Evolutionary conservation across 2,329 filamentous ascomycete species (phyloP).

Genomic region (Gaeumannomyces tritici): DNA sequence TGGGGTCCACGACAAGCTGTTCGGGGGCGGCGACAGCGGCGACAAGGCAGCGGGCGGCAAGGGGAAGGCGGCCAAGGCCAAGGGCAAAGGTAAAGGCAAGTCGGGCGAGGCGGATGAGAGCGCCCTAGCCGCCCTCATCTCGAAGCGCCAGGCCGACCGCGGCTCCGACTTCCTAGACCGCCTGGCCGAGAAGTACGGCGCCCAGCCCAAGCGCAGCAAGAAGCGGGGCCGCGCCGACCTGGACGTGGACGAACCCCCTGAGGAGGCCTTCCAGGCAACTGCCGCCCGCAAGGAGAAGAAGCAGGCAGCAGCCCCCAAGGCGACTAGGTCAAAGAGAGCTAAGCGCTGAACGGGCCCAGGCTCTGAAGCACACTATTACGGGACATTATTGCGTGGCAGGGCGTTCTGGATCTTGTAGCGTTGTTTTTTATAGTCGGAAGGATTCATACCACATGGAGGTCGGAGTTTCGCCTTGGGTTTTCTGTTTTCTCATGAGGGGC

Average conservation of each 20-base stretch:
- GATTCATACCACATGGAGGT: background rate
- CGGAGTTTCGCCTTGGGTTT: background rate
- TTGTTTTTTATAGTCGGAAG: background rate
- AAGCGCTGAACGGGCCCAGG: background rate
- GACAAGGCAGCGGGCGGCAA: slow-evolving; percentile 11
- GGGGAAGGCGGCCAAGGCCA: background rate
- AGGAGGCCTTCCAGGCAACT: slow-evolving; percentile 51
- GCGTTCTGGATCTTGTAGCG: background rate
- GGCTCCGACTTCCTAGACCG: slow-evolving; percentile 56
- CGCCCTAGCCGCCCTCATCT: slow-evolving; percentile 64
- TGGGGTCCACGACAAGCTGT: slow-evolving; percentile 62
- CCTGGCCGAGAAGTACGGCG: slow-evolving; percentile 68
- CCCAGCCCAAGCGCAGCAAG: slow-evolving; percentile 40
- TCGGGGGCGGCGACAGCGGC: slow-evolving; percentile 31
- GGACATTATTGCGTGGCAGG: background rate
- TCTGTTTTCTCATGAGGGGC: background rate
- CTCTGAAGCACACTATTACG: background rate
- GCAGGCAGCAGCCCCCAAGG: slow-evolving; percentile 10
- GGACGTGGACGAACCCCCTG: slow-evolving; percentile 50
- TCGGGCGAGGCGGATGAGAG: slow-evolving; percentile 27
- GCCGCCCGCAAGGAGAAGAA: slow-evolving; percentile 37
- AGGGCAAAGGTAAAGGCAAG: slow-evolving; percentile 25
- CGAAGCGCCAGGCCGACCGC: slow-evolving; percentile 57
- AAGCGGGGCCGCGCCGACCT: slow-evolving; percentile 49
- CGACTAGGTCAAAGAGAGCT: slow-evolving; percentile 11